Conservation (phyloP, 192 early-diverging fungal species). For the Coemansia javaensis region DNA sequence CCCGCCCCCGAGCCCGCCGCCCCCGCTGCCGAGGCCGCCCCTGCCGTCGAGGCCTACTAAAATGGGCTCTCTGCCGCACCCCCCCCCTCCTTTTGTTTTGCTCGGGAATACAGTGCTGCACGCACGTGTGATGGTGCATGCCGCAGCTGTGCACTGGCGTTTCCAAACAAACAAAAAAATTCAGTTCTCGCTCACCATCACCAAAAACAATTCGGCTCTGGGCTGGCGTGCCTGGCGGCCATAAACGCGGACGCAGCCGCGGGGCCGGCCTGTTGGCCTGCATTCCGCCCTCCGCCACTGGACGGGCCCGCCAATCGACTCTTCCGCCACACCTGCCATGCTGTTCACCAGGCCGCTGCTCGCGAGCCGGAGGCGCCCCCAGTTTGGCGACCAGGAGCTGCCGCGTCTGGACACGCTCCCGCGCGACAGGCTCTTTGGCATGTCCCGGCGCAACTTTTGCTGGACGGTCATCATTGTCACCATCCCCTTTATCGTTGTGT, state of each 20-base stretch:
- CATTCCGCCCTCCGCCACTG: too few relatives aligned
- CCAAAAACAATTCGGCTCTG: too few relatives aligned
- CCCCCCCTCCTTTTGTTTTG: background rate
- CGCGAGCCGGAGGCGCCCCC: slow-evolving; percentile 10
- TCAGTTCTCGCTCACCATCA: too few relatives aligned
- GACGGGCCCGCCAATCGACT: too few relatives aligned
- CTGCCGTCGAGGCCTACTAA: slow-evolving; percentile 44
- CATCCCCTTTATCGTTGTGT: slow-evolving; percentile 33
- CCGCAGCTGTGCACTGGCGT: too few relatives aligned
- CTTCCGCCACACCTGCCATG: slow-evolving; percentile 3
- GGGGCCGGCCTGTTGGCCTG: too few relatives aligned
- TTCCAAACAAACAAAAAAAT: too few relatives aligned
- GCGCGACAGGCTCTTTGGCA: slow-evolving; percentile 25
- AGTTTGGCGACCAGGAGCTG: slow-evolving; percentile 35
- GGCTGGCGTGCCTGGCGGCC: too few relatives aligned
- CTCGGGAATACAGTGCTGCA: slow-evolving; percentile 3
- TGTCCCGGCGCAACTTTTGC: slow-evolving; percentile 37
- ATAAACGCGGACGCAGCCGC: too few relatives aligned
- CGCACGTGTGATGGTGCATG: background rate
- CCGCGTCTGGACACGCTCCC: slow-evolving; percentile 33
- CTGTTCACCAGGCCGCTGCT: slow-evolving; percentile 26
- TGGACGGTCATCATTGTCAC: slow-evolving; percentile 52
- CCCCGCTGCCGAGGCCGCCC: slow-evolving; percentile 23
- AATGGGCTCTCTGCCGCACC: slow-evolving; percentile 14
- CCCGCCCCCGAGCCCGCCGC: slow-evolving; percentile 18